Evolutionary conservation across 106 monocot species (phyloP), one percentile per base, ranked within the genome.

Genomic region (Narthecium ossifragum): DNA sequence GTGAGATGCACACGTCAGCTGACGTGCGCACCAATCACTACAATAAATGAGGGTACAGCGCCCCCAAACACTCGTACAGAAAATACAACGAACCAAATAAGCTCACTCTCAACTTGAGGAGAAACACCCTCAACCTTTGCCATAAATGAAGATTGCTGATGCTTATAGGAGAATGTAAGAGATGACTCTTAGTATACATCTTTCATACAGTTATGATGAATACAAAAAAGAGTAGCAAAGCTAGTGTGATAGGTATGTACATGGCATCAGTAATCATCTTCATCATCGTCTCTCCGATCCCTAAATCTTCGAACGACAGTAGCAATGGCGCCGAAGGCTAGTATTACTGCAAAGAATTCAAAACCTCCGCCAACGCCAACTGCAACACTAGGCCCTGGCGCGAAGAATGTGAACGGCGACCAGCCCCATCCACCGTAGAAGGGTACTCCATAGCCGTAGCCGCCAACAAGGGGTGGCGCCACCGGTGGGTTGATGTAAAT

Each of bases 401-500:
- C 71, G 58, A 87, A 98, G 76, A 78, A 90, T 21, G 78, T 61
- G 78, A 98, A 96, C 2, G 96, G 96, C 2, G 96, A 98, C 86
- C 80, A 98, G 9, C 96, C 96, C 34, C 64, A 92, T 11, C 86
- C 85, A 20, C 86, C 81, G 46, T 70, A 92, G 52, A 66, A 80
- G 0, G 84, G 80, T 20, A 54, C 55, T 0, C 84, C 90, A 43
- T 78, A 76, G 9, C 91, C 91, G 27, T 92, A 92, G 8, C 96
- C 90, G 5, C 96, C 96, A 6, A 79, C 45, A 2, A 98, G 74
- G 15, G 90, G 96, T 2, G 96, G 96, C 0, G 96, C 90, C 21
- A 87, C 73, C 6, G 73, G 86, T 1, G 96, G 96, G 55, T 84
- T 98, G 57, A 98, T 66, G 66, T 69, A 98, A 52, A 98, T 67